Base-by-base conservation (phyloP, 1,284 basidiomycete genomes). In the Ceratobasidium sp. region DNA sequence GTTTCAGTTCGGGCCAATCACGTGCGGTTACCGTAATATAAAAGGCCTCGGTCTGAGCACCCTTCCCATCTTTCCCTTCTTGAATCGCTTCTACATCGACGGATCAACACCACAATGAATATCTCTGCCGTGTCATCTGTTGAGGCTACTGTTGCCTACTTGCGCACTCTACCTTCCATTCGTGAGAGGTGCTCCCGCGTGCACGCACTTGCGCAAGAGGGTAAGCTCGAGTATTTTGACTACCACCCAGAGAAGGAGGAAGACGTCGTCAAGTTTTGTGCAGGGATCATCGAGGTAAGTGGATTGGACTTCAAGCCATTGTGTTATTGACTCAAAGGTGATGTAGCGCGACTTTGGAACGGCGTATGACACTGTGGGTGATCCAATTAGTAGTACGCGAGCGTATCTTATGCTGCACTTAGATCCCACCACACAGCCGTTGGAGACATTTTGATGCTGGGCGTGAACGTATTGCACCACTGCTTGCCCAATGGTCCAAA, bases 381-480 rank as follows among this genome's bases (percentile, higher is more conserved):
- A 30, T 50, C 46, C 47, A 16, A 50, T 55, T 7, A 41, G 30
- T 16, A 18, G 35, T 5, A 28, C 18, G 9, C n/a, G 26, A 18
- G n/a, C 26, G n/a, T 28, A 59, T 16, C 28, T 35, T 43, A 58
- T 30, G 11, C 35, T 13, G n/a, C 50, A 54, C 16, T 16, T 74
- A 93, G 89, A 96, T 97, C 70, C 91, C 92, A 0, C 92, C 95
- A 18, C 96, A 98, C 80, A 94, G 95, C 32, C 87, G 96, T 30
- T 95, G 94, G 91, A 85, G 94, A 55, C 96, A 98, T 80, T 90
- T 98, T 74, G 91, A 94, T 76, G 73, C 76, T 26, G 86, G 89
- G 1, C 89, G 89, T 1, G 80, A 84, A 6, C 88, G 93, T 54
- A 85, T 95, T 47, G 82, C 85, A 66, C 89, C 88, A 11, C 80